phyloP scores from a whole-genome alignment of 192 early-diverging fungal species.

The Rhizophagus sp. region DNA sequence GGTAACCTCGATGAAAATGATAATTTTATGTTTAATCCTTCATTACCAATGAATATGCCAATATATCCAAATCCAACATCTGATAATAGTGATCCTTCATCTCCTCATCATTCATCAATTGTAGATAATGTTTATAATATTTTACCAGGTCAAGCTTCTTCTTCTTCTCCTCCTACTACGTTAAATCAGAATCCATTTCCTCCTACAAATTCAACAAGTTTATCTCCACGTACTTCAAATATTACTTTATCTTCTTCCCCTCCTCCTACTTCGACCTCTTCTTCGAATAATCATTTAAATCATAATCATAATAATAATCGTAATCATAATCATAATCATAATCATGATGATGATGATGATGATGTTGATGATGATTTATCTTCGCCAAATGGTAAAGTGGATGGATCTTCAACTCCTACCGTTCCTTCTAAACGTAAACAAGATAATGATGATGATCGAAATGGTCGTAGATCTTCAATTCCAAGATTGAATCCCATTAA shows the following conservation, averaged over 20 bases:
- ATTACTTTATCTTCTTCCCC: conserved; percentile 9
- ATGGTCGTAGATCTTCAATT: conserved; percentile 13
- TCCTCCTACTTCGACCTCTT: not conserved
- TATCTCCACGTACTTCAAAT: conserved; percentile 26
- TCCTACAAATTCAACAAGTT: conserved; percentile 19
- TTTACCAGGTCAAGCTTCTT: not conserved
- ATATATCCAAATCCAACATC: not conserved
- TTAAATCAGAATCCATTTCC: not conserved
- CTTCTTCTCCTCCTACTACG: not conserved
- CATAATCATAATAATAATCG: too few relatives aligned
- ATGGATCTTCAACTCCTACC: not conserved
- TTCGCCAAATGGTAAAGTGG: not conserved
- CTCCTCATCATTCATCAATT: not conserved
- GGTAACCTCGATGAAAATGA: conserved; percentile 14
- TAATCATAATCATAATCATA: not conserved
- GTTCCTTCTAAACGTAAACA: conserved; percentile 29
- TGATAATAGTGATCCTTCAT: not conserved
- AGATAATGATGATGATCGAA: conserved; percentile 4
- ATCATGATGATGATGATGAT: not conserved
- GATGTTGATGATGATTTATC: not conserved
- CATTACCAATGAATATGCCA: conserved; percentile 12
- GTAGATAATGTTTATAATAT: not conserved
- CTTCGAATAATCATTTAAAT: not conserved
- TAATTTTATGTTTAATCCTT: conserved; percentile 23
- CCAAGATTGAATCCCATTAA: conserved; percentile 22